Conservation (phyloP, 2,329 filamentous ascomycete genomes). For the Eurotiales sp. region DNA sequence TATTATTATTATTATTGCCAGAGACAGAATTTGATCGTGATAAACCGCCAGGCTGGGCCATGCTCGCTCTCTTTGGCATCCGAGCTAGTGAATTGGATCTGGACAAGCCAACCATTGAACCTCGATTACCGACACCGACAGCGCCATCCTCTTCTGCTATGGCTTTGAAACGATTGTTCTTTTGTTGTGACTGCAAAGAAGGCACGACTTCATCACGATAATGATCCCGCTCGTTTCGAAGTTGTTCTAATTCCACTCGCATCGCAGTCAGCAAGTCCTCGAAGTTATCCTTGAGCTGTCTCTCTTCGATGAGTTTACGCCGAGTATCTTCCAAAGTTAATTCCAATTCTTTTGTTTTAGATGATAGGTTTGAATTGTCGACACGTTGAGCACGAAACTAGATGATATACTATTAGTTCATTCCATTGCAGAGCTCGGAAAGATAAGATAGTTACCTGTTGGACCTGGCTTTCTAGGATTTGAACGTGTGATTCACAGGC, state of each 20-base stretch:
- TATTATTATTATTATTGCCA: constrained; percentile 42
- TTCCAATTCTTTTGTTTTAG: constrained; percentile 73
- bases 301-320: constrained; percentile 78
- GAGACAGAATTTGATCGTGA: constrained; percentile 56
- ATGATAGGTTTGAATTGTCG: constrained; percentile 46
- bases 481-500: constrained; percentile 80
- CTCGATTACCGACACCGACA: constrained; percentile 31
- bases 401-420: constrained; percentile 19
- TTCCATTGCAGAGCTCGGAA: neutral
- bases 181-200: constrained; percentile 55
- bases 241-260: constrained; percentile 73
- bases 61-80: constrained; percentile 30
- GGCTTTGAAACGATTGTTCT: constrained; percentile 51
- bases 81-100: constrained; percentile 67
- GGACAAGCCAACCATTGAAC: constrained; percentile 51
- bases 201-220: constrained; percentile 85
- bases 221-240: constrained; percentile 77
- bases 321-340: constrained; percentile 75
- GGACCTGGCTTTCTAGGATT: constrained; percentile 72
- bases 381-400: constrained; percentile 51
- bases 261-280: constrained; percentile 85
- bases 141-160: constrained; percentile 57
- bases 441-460: constrained; percentile 46
- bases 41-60: constrained; percentile 42
- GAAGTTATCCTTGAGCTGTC: constrained; percentile 84